A percentile compares a stretch with the other conserved stretches of the same genome.
These are phyloP conservation scores for Geranium incanum DNA, from an alignment of 441 rosid genomes.

Conservation along the genomic window DNA sequence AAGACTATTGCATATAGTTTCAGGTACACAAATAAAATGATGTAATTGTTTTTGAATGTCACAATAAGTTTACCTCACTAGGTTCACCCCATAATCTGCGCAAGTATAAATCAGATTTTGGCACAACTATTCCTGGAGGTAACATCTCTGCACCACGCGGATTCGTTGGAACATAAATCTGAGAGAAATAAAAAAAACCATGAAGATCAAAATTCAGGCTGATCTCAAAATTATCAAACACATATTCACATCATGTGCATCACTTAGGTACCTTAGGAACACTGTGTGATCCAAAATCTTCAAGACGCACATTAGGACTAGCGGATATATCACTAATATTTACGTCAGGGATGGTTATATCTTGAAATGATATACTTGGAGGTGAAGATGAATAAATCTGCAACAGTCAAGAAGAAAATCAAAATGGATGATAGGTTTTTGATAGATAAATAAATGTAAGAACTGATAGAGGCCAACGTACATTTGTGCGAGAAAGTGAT, in stretches of 20 bases:
- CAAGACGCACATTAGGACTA: constrained; percentile 26
- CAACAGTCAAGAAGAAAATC: constrained; percentile 1
- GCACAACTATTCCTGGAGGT: constrained; percentile 73
- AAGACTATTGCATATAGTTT: not conserved
- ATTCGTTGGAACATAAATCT: constrained; percentile 77
- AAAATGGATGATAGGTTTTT: constrained; percentile 1
- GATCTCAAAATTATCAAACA: not conserved
- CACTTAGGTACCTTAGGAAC: constrained; percentile 34
- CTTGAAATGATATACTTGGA: not conserved
- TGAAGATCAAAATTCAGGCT: not conserved
- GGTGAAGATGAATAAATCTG: not conserved
- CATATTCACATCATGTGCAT: not conserved
- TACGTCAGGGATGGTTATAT: not conserved
- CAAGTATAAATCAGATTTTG: constrained; percentile 65
- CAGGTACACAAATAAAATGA: not conserved
- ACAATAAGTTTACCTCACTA: constrained; percentile 47
- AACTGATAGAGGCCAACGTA: constrained; percentile 21
- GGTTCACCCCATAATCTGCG: constrained; percentile 96
- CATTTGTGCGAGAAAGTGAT: constrained; percentile 49
- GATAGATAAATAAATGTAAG: not conserved
- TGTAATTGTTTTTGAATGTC: not conserved
- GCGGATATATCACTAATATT: constrained; percentile 6
- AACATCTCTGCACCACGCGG: constrained; percentile 83
- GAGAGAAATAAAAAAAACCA: constrained; percentile 22
- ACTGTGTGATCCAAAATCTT: constrained; percentile 27